Percentiles rank a stretch among this genome's conserved stretches.
Conservation (phyloP, 306 rosid genomes). For the Fragaria iinumae region DNA sequence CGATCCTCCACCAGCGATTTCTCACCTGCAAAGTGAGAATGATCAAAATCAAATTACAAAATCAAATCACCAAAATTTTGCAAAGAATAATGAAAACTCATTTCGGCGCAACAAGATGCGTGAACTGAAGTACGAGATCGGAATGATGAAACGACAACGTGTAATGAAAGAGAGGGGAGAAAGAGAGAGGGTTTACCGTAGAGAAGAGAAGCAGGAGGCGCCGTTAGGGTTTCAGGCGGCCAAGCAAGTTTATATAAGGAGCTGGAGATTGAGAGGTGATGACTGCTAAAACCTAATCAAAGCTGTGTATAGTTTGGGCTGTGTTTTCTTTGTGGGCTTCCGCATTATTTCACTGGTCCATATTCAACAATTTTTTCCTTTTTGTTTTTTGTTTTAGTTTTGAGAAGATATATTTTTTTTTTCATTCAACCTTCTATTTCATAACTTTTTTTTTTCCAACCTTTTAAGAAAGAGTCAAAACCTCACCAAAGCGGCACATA, state of each 20-base stretch:
- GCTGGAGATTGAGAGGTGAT: neutral
- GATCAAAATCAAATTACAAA: neutral
- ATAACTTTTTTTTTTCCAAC: too few species aligned
- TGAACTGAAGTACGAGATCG: neutral
- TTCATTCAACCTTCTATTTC: too few species aligned
- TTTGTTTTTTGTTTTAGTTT: neutral
- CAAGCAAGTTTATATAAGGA: neutral
- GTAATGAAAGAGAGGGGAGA: neutral
- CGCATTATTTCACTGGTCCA: neutral
- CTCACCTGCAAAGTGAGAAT: constrained; percentile 28
- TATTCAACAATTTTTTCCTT: neutral
- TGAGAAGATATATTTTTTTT: too few species aligned
- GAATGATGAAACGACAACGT: neutral
- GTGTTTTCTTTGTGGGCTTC: neutral
- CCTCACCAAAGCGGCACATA: too few species aligned
- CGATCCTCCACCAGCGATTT: constrained; percentile 24
- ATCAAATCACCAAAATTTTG: neutral
- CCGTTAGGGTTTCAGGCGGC: constrained; percentile 33
- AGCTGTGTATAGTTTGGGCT: neutral
- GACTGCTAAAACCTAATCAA: constrained; percentile 6
- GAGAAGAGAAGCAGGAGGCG: constrained; percentile 5
- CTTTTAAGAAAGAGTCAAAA: too few species aligned
- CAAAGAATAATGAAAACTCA: neutral
- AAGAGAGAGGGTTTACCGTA: constrained; percentile 28
- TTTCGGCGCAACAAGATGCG: neutral